phyloP scores from a whole-genome alignment of 2,329 filamentous ascomycete species.

The Didymella exigua region DNA sequence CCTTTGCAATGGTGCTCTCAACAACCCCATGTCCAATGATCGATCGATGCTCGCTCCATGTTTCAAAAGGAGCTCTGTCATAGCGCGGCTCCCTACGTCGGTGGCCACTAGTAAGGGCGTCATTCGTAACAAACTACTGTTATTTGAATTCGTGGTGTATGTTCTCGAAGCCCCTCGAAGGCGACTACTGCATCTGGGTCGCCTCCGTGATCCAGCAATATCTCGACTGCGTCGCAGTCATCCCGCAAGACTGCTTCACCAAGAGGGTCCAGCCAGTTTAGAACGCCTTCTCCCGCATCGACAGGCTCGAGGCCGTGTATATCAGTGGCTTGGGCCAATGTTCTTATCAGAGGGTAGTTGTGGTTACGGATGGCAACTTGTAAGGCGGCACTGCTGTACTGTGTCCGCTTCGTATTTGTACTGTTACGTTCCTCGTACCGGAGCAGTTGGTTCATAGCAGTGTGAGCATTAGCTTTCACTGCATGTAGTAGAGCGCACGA shows the following conservation, averaged over 20 bases:
- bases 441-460: not conserved
- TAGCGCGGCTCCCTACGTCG: not conserved
- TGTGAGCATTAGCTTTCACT: not conserved
- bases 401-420: not conserved
- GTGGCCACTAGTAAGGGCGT: slow-evolving; percentile 7
- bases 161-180: not conserved
- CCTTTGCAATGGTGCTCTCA: slow-evolving; percentile 17
- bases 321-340: not conserved
- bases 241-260: slow-evolving; percentile 3
- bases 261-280: not conserved
- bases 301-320: not conserved
- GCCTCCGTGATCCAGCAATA: not conserved
- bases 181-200: slow-evolving; percentile 4
- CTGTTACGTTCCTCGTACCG: not conserved
- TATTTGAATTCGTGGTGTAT: not conserved
- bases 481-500: not conserved
- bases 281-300: not conserved
- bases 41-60: not conserved
- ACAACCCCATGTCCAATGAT: not conserved
- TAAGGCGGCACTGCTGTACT: slow-evolving; percentile 6
- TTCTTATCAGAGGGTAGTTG: not conserved
- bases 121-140: not conserved
- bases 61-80: slow-evolving; percentile 4
- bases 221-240: not conserved
- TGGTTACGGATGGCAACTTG: slow-evolving; percentile 1